These are phyloP conservation scores for Tolypocladium cylindrosporum DNA, from an alignment of 2,329 filamentous ascomycete genomes.

Conservation along the genomic window DNA sequence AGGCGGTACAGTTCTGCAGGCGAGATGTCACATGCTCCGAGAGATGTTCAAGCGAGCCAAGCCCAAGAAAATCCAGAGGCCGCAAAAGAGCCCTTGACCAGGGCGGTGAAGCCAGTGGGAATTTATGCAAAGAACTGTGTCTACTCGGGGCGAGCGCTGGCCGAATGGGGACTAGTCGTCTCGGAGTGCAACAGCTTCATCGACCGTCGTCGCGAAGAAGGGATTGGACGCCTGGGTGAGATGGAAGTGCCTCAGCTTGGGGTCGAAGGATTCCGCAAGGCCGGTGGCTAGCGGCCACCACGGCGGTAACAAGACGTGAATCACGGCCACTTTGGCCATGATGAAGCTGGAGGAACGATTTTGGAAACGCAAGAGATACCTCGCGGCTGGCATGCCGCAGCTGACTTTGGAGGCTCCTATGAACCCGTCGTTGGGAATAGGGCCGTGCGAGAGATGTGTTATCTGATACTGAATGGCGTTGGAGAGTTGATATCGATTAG, in stretches of 20 bases:
- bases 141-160: slow-evolving; percentile 63
- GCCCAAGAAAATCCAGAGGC: neutral
- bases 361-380: neutral
- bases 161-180: slow-evolving; percentile 68
- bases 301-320: neutral
- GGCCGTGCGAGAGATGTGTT: neutral
- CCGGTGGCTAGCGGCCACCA: slow-evolving; percentile 14
- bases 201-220: slow-evolving; percentile 64
- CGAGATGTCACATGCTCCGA: neutral
- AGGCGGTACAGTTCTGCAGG: slow-evolving; percentile 1
- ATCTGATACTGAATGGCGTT: neutral
- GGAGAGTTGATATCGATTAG: neutral
- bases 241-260: slow-evolving; percentile 47
- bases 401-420: neutral
- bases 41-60: neutral
- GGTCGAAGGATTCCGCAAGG: slow-evolving; percentile 31
- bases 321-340: neutral
- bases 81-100: slow-evolving; percentile 23
- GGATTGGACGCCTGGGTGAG: slow-evolving; percentile 52
- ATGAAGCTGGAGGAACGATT: neutral
- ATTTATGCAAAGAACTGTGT: slow-evolving; percentile 36
- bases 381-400: neutral
- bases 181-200: slow-evolving; percentile 75
- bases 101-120: slow-evolving; percentile 35
- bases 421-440: neutral